A percentile compares a stretch with the other conserved stretches of the same genome.
Conservation (phyloP, 2,329 filamentous ascomycete genomes). For the Dothideomycetes sp. region DNA sequence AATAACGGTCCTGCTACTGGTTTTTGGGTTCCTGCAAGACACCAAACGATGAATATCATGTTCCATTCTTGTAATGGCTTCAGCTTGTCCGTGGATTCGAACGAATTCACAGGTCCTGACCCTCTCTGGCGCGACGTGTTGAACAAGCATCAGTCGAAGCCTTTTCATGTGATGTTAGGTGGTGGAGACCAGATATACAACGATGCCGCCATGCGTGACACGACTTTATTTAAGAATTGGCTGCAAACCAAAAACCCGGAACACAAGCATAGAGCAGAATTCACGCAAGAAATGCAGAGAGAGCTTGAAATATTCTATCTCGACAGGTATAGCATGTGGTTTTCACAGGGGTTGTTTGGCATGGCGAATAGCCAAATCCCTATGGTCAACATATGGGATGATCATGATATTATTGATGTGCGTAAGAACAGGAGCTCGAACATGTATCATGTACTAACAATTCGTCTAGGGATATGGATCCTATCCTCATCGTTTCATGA, state of each 20-base stretch:
- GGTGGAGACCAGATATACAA: slow-evolving; percentile 98
- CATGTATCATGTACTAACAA: no score
- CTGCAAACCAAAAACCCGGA: slow-evolving; percentile 67
- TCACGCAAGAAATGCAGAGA: slow-evolving; percentile 72
- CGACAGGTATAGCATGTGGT: slow-evolving; percentile 85
- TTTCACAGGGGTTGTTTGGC: slow-evolving; percentile 89
- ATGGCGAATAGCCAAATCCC: slow-evolving; percentile 90
- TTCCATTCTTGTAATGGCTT: slow-evolving; percentile 98
- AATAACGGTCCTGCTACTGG: slow-evolving; percentile 80
- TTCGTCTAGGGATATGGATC: slow-evolving; percentile 78
- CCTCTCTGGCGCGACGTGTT: slow-evolving; percentile 95
- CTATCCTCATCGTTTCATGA: slow-evolving; percentile 87
- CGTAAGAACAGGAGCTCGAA: no score
- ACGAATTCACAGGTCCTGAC: slow-evolving; percentile 82
- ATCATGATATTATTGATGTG: slow-evolving; percentile 57
- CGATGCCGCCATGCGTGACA: slow-evolving; percentile 69
- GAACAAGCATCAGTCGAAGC: slow-evolving; percentile 80
- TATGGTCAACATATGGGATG: slow-evolving; percentile 97
- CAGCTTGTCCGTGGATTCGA: slow-evolving; percentile 65
- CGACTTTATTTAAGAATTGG: slow-evolving; percentile 73
- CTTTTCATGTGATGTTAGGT: slow-evolving; percentile 97
- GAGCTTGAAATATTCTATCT: slow-evolving; percentile 86
- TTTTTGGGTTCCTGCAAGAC: slow-evolving; percentile 86
- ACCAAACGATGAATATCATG: slow-evolving; percentile 95
- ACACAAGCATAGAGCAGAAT: slow-evolving; percentile 69